Base-by-base conservation (phyloP, 2,329 filamentous ascomycete species). In the Exophiala calicioides region DNA sequence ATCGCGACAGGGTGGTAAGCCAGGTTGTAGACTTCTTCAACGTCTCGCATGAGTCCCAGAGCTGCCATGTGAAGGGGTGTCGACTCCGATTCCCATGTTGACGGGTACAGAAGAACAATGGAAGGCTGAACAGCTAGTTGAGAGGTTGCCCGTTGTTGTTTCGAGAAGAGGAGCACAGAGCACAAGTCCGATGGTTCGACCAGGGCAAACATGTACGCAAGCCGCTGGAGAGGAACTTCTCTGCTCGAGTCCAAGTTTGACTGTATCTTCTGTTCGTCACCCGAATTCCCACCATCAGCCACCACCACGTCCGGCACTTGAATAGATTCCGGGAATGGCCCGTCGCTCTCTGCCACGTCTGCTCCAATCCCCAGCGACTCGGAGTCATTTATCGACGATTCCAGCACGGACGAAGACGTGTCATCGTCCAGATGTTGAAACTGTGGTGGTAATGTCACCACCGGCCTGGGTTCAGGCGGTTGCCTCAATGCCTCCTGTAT, bases 401-500 rank as follows among this genome's bases (percentile, higher is more conserved):
- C 47, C 3, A 47, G 21, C n/a, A 31, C 29, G 7, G 19, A 33
- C 15, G 30, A 23, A 9, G 44, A 41, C n/a, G 43, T 44, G 1
- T 57, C 47, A 30, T 52, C 47, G 13, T 52, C 51, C 9, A 23
- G 20, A n/a, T 58, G 31, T 30, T 41, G 47, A 35, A 61, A 60
- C 31, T 52, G 46, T 19, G 55, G 39, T 7, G 56, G 57, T 15
- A 58, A 42, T 9, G 53, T 55, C 4, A 60, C 55, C 13, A 53
- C 43, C 4, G 74, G 70, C 37, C 36, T 43, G 21, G 26, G 43
- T 33, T 53, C 49, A 61, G 73, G 66, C 53, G 75, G 63, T 39
- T 75, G 77, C 57, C 77, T 78, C 60, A 95, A 84, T 13, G 86
- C 86, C 45, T 76, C 73, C 60, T 91, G 86, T 23, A 96, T 77